Evolutionary conservation across 306 rosid species (phyloP).

Genomic region (Delonix regia): DNA sequence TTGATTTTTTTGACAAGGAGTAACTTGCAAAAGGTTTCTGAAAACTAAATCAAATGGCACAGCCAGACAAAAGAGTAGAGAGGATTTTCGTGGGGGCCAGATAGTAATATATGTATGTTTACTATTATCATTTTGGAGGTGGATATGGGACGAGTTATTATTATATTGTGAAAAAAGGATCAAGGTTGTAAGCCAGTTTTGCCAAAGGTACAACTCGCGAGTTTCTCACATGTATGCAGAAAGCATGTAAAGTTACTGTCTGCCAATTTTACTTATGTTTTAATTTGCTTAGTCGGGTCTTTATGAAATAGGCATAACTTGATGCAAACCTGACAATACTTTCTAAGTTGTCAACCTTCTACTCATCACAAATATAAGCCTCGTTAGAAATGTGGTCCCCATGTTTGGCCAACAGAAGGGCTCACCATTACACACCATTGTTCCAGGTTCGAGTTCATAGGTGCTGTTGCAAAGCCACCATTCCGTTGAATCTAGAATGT

Average conservation of each 20-base stretch:
- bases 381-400: constrained; percentile 15
- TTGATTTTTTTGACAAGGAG: neutral
- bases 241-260: too few relatives aligned
- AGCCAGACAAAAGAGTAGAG: neutral
- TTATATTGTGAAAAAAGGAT: neutral
- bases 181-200: neutral
- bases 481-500: neutral
- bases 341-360: neutral
- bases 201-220: too few relatives aligned
- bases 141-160: neutral
- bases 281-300: too few relatives aligned
- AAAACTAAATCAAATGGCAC: neutral
- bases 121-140: too few relatives aligned
- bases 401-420: constrained; percentile 47
- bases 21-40: neutral
- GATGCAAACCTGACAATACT: too few relatives aligned
- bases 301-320: too few relatives aligned
- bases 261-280: too few relatives aligned
- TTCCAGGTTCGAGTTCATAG: constrained; percentile 14
- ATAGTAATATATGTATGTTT: neutral
- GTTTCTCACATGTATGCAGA: too few relatives aligned
- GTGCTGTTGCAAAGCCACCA: neutral
- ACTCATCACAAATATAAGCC: constrained; percentile 29
- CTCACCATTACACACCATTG: constrained; percentile 21
- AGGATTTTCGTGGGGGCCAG: neutral